A percentile compares a stretch with the other conserved stretches of the same genome.
Evolutionary conservation across 1,139 yeast species (phyloP).

Genomic region (Debaryomyces psychrophilus): DNA sequence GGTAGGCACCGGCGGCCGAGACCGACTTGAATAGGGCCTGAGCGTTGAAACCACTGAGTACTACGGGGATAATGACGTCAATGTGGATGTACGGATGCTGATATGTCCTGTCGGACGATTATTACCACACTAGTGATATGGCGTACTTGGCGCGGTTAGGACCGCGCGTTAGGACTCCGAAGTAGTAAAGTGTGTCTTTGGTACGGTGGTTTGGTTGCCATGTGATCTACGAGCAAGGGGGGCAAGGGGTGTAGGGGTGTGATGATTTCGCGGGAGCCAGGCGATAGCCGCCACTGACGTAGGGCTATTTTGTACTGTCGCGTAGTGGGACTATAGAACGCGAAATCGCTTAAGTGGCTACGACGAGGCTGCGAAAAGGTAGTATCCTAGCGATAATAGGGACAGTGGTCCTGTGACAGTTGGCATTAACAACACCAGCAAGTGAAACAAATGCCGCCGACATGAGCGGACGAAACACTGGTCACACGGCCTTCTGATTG

Average conservation of each 20-base stretch:
- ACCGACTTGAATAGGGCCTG: background rate
- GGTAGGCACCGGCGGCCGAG: background rate
- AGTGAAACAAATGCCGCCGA: too few relatives aligned
- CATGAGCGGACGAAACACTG: too few relatives aligned
- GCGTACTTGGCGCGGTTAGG: conserved; percentile 4
- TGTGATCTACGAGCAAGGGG: background rate
- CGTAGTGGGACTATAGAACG: background rate
- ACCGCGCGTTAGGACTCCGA: background rate
- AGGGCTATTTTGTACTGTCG: background rate
- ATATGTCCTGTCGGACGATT: background rate
- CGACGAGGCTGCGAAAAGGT: background rate
- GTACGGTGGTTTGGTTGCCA: background rate
- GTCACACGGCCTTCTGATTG: too few relatives aligned
- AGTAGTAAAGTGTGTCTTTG: background rate
- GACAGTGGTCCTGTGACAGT: too few relatives aligned
- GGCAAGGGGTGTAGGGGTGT: background rate
- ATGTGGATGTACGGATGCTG: background rate
- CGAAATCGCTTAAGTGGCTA: background rate
- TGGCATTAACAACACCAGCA: too few relatives aligned
- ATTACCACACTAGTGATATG: background rate
- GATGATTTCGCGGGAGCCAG: background rate
- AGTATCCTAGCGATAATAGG: too few relatives aligned
- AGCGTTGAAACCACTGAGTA: background rate
- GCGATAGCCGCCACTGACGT: background rate
- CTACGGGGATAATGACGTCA: background rate